Base-by-base conservation (phyloP, 2,329 filamentous ascomycete genomes). In the Magnaporthiopsis incrustans region DNA sequence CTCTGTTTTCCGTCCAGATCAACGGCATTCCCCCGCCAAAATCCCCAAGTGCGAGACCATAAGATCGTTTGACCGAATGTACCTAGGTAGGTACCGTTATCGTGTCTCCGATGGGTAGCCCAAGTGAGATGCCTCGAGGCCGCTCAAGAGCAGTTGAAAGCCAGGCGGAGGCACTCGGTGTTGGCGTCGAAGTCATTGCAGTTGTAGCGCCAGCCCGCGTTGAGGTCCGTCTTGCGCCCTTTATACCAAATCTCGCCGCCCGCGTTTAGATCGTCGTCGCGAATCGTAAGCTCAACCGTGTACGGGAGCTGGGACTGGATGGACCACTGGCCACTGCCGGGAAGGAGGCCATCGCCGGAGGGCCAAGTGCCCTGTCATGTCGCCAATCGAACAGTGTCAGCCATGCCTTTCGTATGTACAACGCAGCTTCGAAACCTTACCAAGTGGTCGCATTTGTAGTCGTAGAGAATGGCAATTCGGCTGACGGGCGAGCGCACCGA, bases 141-240 rank as follows among this genome's bases (percentile, higher is more conserved):
- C 11, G 10, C 8, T 38, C 22, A 60, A n/a, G 25, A 38, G 59
- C 59, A 60, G 10, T 60, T 26, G 59, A 60, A 60, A 44, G 22
- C 15, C 22, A 60, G 25, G 4, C 59, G 59, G 22, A 44, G 35
- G 59, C 59, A 60, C 33, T 60, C 59, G 12, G 59, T 38, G 33
- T 38, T 22, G n/a, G 4, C 14, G 33, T 18, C 26, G 33, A 38
- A 35, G 33, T 60, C 59, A 3, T 60, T 38, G 33, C 59, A 60
- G 33, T 60, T 50, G 59, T 60, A 60, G n/a, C 59, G 59, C n/a
- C 25, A 35, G 3, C 59, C 59, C 59, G 33, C 25, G 32, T 60
- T 26, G n/a, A 60, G n/a, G 33, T 27, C 44, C n/a, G 59, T 60
- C 33, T 60, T 38, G 12, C 59, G 33, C 10, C 33, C 33, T 3